Percentiles rank a stretch among this genome's conserved stretches.
Evolutionary conservation across 495 filamentous ascomycete genomes (phyloP).

Genomic region (Talaromyces liani): DNA sequence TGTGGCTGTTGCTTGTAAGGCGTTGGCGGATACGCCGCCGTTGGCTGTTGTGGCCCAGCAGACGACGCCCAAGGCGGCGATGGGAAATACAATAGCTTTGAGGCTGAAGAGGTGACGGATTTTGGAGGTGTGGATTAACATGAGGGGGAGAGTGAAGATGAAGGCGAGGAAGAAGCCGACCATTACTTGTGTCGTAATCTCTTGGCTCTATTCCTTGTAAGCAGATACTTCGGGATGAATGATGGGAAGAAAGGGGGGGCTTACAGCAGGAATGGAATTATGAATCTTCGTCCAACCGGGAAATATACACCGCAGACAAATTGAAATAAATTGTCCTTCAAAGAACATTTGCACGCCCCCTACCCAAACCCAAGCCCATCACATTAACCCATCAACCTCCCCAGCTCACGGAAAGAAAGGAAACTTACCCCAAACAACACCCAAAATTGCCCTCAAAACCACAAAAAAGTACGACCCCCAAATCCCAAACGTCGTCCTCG

Average conservation of each 20-base stretch:
- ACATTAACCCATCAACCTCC: slow-evolving; percentile 11
- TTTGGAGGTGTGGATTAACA: slow-evolving; percentile 55
- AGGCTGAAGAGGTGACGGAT: slow-evolving; percentile 18
- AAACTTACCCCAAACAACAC: slow-evolving; percentile 55
- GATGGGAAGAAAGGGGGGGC: neutral
- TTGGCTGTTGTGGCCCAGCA: slow-evolving; percentile 1
- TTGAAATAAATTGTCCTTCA: slow-evolving; percentile 13
- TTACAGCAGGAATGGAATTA: slow-evolving; percentile 1
- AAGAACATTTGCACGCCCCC: slow-evolving; percentile 11
- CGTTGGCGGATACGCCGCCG: neutral
- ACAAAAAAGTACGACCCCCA: slow-evolving; percentile 52
- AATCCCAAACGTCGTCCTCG: slow-evolving; percentile 49
- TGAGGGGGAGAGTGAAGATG: slow-evolving; percentile 22
- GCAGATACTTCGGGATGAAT: neutral
- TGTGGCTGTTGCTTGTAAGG: neutral
- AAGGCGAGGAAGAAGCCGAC: slow-evolving; percentile 6
- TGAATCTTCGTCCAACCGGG: slow-evolving; percentile 3
- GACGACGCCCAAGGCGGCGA: slow-evolving; percentile 1
- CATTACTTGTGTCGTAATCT: slow-evolving; percentile 4
- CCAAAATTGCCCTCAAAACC: slow-evolving; percentile 49
- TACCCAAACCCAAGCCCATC: neutral
- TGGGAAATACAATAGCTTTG: neutral
- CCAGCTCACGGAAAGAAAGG: slow-evolving; percentile 18
- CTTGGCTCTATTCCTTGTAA: neutral
- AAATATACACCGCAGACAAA: slow-evolving; percentile 6